Evolutionary conservation across 768 basidiomycete genomes (phyloP), one percentile per base, ranked within the genome.

Genomic region (Rhizopogon vesiculosus): DNA sequence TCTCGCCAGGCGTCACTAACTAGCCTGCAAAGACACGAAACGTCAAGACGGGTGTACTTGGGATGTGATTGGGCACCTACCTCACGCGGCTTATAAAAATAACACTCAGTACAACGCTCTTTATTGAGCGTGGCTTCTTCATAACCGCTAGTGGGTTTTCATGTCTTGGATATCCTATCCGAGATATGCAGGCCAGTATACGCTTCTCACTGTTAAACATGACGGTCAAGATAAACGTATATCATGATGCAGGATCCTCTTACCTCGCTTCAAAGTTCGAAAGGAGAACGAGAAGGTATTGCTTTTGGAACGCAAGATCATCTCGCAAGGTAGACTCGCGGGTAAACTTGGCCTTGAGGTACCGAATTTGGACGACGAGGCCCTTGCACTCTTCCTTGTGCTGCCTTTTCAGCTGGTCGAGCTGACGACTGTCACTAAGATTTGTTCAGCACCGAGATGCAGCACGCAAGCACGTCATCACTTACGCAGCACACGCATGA

Each of bases 301-400:
- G 75, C 67, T 99, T 99, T 74, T 98, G 97, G 64, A 93, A 85
- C 15, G 79, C 76, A 44, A 98, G 76, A 61, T 85, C 86, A 56
- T 76, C 77, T 35, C 96, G 82, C 76, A 97, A 82, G 1, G 78
- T 77, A 9, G 86, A 82, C 72, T 99, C 97, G 25, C 96, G 81
- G 3, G 83, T 88, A 70, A 87, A 95, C 66, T 92, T 93, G 53
- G 89, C 88, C 69, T 98, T 96, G 61, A 98, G 78, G 71, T 97
- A 98, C 42, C 79, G 81, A 56, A 97, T 93, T 69, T 97, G 93
- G 7, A 91, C 83, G 48, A 98, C 85, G 18, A 98, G 75, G 8
- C 93, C 92, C 66, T 93, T 94, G 75, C 89, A 89, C 66, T 98
- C 93, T 59, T 84, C 82, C 59, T 89, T 91, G 66, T 93, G 91